These are phyloP conservation scores for Pythium folliculosum DNA, from an alignment of 352 stramenopile genomes.

Conservation along the genomic window DNA sequence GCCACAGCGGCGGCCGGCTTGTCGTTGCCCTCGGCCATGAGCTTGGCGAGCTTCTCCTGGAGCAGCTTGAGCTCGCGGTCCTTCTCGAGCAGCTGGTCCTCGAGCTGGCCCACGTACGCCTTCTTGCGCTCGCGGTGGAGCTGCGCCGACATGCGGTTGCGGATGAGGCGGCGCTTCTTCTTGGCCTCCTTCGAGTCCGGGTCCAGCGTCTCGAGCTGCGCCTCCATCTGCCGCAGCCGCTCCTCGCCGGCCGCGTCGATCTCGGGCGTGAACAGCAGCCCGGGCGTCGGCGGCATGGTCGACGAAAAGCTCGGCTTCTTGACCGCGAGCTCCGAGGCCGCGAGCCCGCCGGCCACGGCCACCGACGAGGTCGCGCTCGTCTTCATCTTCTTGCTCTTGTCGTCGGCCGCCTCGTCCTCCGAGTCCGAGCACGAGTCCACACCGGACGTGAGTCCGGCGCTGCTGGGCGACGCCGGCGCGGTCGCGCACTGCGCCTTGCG, in stretches of 20 bases:
- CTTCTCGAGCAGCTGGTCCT: slow-evolving; percentile 83
- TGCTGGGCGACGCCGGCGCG: slow-evolving; percentile 11
- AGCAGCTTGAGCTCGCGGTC: slow-evolving; percentile 74
- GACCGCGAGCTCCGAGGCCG: slow-evolving; percentile 5
- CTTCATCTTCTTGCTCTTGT: slow-evolving; percentile 79
- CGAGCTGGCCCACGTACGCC: slow-evolving; percentile 83
- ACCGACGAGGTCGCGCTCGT: slow-evolving; percentile 55
- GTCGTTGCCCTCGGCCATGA: slow-evolving; percentile 48
- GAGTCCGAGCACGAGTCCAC: slow-evolving; percentile 14
- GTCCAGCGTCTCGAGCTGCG: slow-evolving; percentile 80
- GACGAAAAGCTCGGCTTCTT: slow-evolving; percentile 23
- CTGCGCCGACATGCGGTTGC: slow-evolving; percentile 88
- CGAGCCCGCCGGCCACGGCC: slow-evolving; percentile 26
- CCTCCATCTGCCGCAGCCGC: slow-evolving; percentile 80
- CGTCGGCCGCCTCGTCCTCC: slow-evolving; percentile 29
- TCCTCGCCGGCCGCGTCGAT: slow-evolving; percentile 76
- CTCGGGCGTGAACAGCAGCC: slow-evolving; percentile 38
- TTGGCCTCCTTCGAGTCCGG: slow-evolving; percentile 89
- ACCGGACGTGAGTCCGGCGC: slow-evolving; percentile 11
- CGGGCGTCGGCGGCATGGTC: slow-evolving; percentile 20
- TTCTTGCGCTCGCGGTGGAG: slow-evolving; percentile 89
- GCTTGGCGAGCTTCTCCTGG: slow-evolving; percentile 72
- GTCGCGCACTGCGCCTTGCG: slow-evolving; percentile 52
- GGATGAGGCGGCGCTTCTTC: slow-evolving; percentile 88
- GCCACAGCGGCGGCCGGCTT: slow-evolving; percentile 45